Percentiles rank a stretch among this genome's conserved stretches.
Conservation (phyloP, 2,329 filamentous ascomycete species). For the Ceratocystis albifundus region DNA sequence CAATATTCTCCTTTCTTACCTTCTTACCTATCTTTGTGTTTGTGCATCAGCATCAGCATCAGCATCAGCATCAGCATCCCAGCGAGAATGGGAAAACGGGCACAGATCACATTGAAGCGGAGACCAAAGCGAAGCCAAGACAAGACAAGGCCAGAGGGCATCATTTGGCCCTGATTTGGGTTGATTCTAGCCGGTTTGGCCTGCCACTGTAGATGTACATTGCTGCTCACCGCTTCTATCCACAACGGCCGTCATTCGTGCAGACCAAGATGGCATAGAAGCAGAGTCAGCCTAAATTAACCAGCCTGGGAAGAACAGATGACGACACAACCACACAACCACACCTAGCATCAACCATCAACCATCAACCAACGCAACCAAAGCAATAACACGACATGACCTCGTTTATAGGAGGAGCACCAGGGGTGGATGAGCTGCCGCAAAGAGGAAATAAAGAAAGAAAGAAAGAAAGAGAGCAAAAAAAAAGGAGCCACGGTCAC, state of each 20-base stretch:
- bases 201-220: not conserved
- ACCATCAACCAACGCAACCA: not conserved
- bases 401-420: not conserved
- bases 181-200: too few relatives aligned
- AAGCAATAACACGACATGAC: not conserved
- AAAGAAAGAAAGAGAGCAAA: too few relatives aligned
- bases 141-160: not conserved
- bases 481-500: slow-evolving; percentile 6
- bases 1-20: not conserved
- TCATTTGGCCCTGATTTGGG: too few relatives aligned
- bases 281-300: not conserved
- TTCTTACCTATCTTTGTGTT: not conserved
- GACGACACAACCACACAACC: slow-evolving; percentile 2
- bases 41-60: not conserved
- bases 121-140: not conserved
- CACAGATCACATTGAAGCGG: not conserved
- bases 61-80: too few relatives aligned
- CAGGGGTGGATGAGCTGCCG: not conserved
- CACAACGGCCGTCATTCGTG: not conserved
- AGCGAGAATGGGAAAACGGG: not conserved
- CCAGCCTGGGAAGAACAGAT: not conserved
- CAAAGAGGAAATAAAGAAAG: not conserved
- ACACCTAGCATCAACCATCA: too few relatives aligned
- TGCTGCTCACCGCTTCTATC: slow-evolving; percentile 8
- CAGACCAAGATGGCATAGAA: slow-evolving; percentile 2